phyloP scores from a whole-genome alignment of 768 basidiomycete genomes.

The Boletus huronensis region DNA sequence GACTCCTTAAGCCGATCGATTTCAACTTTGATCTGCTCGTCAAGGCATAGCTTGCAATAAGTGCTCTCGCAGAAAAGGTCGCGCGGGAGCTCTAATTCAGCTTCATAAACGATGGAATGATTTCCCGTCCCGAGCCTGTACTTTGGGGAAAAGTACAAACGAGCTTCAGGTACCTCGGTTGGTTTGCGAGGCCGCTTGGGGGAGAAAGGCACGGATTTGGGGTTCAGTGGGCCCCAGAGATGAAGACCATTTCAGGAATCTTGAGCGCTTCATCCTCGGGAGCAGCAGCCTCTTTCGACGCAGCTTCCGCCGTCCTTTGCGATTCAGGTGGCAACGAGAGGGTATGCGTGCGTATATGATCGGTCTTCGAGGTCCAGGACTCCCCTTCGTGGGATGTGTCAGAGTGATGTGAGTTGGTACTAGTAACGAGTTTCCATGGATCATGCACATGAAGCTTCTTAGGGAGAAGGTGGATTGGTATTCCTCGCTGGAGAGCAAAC shows the following conservation, averaged over 20 bases:
- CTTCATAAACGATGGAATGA: conserved; percentile 50
- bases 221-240: conserved; percentile 25
- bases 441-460: conserved; percentile 44
- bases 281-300: conserved; percentile 5
- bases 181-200: conserved; percentile 23
- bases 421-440: conserved; percentile 36
- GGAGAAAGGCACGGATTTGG: conserved; percentile 27
- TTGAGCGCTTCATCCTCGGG: conserved; percentile 4
- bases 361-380: conserved; percentile 28
- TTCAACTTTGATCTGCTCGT: conserved; percentile 27
- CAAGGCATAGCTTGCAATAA: conserved; percentile 40
- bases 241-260: conserved; percentile 10
- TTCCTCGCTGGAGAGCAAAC: conserved; percentile 25
- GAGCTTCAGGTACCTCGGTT: conserved; percentile 36
- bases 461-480: conserved; percentile 37
- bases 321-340: conserved; percentile 20
- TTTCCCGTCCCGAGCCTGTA: conserved; percentile 41
- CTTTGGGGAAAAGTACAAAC: conserved; percentile 44
- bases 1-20: conserved; percentile 10
- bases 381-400: not conserved
- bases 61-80: conserved; percentile 34
- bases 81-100: conserved; percentile 49
- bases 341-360: conserved; percentile 28
- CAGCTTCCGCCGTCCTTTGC: conserved; percentile 1
- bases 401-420: not conserved